Evolutionary conservation across 352 stramenopile genomes (phyloP), one percentile per base, ranked within the genome.

Genomic region (Elongisporangium undulatum): DNA sequence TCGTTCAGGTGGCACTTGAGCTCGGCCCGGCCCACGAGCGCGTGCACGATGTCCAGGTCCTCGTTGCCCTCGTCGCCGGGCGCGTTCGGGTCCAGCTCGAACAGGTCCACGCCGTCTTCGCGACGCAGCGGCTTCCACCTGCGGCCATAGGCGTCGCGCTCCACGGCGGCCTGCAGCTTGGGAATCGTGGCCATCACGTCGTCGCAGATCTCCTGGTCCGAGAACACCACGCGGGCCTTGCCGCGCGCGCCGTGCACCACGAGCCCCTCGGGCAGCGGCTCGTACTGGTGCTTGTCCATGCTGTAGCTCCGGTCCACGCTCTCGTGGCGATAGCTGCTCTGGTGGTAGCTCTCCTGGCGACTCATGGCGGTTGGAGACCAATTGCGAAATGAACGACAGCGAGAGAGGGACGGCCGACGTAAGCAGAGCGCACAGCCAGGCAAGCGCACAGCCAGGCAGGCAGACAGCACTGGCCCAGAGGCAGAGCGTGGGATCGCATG

Each of bases 1-100:
- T 87, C 77, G 59, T 87, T 87, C 53, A 87, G 34, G 55, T 87
- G 77, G 55, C 74, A 83, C 4, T 59, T 59, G 13, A 87, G 61
- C 55, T 82, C 69, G 16, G 66, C 69, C 56, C 80, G 77, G 58
- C 69, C 71, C 19, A 87, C 63, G 15, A 84, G 51, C 12, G 77
- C 74, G 58, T 87, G 75, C 13, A 67, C 67, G 34, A 87, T 67
- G 56, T 74, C 63, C 12, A 61, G 61, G 52, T 76, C 68, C 49
- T 67, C 62, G 17, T 66, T 60, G 15, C 57, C 52, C n/a, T 59
- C 58, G 52, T 53, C 49, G 26, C 19, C n/a, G 50, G 66, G 57
- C 39, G 67, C 29, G 29, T 49, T 68, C 55, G 49, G 34, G 39
- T 66, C 61, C n/a, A 79, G 63, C 50, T 82, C 73, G 58, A 83